phyloP scores from a whole-genome alignment of 2,329 filamentous ascomycete genomes.

The Fusarium sp. region DNA sequence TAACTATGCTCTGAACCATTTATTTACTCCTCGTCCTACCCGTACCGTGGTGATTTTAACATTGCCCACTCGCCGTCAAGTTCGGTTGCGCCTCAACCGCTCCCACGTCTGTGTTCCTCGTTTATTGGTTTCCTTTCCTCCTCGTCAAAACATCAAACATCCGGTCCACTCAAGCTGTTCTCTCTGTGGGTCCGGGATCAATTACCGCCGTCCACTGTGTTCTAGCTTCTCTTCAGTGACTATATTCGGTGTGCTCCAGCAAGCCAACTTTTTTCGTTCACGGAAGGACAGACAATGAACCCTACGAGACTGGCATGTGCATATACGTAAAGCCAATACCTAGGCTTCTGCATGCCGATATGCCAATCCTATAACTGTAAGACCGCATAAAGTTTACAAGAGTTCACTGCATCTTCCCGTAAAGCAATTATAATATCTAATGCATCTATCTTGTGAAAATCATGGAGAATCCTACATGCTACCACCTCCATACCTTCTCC shows the following conservation, averaged over 20 bases:
- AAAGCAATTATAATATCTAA: background rate
- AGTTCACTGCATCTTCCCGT: background rate
- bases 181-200: conserved; percentile 26
- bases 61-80: conserved; percentile 17
- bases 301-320: background rate
- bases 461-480: background rate
- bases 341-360: background rate
- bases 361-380: background rate
- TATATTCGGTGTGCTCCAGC: background rate
- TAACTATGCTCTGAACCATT: background rate
- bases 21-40: background rate
- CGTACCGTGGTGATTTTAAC: background rate
- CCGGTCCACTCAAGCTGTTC: conserved; percentile 27
- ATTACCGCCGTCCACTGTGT: conserved; percentile 6
- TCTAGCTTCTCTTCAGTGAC: background rate
- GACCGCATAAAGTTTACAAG: background rate
- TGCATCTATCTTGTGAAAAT: background rate
- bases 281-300: background rate
- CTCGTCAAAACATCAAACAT: conserved; percentile 36
- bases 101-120: conserved; percentile 37
- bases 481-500: background rate
- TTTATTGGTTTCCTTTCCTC: conserved; percentile 25
- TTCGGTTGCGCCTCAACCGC: conserved; percentile 37
- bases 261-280: conserved; percentile 29
- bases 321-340: background rate